Percentiles rank a stretch among this genome's conserved stretches.
phyloP scores from a whole-genome alignment of 495 filamentous ascomycete genomes.

The Annulohypoxylon bovei region DNA sequence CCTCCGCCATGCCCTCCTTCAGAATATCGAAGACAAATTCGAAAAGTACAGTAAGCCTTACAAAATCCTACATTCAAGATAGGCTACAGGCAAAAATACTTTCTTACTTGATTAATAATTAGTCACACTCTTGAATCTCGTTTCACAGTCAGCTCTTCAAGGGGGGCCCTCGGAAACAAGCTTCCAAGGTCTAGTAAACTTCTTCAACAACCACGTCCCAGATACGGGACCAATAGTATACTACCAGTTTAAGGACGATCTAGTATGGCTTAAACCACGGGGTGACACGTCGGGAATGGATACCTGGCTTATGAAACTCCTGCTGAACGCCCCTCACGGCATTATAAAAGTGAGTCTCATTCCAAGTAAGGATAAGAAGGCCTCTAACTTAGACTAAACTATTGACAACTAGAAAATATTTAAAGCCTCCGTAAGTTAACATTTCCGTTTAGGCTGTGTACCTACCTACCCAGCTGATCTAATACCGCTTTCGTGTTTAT shows the following conservation, averaged over 20 bases:
- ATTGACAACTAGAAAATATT: slow-evolving; percentile 1
- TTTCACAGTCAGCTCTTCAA: background rate
- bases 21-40: slow-evolving; percentile 15
- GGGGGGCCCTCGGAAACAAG: background rate
- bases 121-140: slow-evolving; percentile 6
- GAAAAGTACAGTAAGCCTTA: slow-evolving; percentile 27
- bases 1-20: background rate
- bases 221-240: background rate
- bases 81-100: background rate
- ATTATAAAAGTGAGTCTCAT: slow-evolving; percentile 4
- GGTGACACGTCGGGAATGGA: slow-evolving; percentile 18
- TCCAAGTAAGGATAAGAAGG: background rate
- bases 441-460: background rate
- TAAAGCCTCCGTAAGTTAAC: background rate
- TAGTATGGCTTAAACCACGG: background rate
- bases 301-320: background rate
- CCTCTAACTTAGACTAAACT: background rate
- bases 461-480: background rate
- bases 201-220: background rate
- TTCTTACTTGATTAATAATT: background rate
- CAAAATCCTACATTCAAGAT: background rate
- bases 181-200: background rate
- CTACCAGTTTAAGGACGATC: slow-evolving; percentile 6
- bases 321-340: background rate
- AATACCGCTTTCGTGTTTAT: background rate